These are phyloP conservation scores for Cryptococcus jaspeensis DNA, from an alignment of 1,284 basidiomycete genomes.

Conservation along the genomic window DNA sequence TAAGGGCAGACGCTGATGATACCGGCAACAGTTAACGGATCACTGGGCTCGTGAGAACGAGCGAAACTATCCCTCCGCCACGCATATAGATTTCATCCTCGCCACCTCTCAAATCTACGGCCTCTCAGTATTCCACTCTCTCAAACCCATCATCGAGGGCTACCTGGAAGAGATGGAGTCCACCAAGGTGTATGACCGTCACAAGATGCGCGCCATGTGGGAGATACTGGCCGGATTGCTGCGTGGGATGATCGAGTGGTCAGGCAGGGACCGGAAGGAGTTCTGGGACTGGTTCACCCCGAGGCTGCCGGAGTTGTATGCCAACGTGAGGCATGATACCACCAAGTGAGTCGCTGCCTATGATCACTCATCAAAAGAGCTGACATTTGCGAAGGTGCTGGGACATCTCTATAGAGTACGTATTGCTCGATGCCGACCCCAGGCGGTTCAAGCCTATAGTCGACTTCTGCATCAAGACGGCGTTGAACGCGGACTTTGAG, in stretches of 20 bases:
- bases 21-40: constrained; percentile 29
- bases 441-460: constrained; percentile 75
- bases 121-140: constrained; percentile 30
- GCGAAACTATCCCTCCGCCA: constrained; percentile 50
- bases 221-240: constrained; percentile 78
- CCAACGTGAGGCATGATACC: constrained; percentile 80
- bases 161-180: constrained; percentile 43
- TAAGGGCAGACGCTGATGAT: background rate
- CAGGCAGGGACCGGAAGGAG: constrained; percentile 58
- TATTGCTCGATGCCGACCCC: constrained; percentile 76
- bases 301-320: constrained; percentile 69
- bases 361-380: background rate
- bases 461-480: constrained; percentile 66
- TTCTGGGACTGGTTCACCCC: constrained; percentile 80
- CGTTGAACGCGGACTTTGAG: constrained; percentile 75
- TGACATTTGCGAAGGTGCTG: constrained; percentile 37
- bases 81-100: constrained; percentile 54
- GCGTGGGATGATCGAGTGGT: constrained; percentile 89
- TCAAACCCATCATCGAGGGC: constrained; percentile 40
- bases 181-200: constrained; percentile 63
- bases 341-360: constrained; percentile 54
- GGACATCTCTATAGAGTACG: constrained; percentile 56
- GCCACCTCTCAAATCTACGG: constrained; percentile 54
- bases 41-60: constrained; percentile 50
- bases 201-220: constrained; percentile 85